Conservation (phyloP, 2,329 filamentous ascomycete species). For the Aspergillus jensenii region DNA sequence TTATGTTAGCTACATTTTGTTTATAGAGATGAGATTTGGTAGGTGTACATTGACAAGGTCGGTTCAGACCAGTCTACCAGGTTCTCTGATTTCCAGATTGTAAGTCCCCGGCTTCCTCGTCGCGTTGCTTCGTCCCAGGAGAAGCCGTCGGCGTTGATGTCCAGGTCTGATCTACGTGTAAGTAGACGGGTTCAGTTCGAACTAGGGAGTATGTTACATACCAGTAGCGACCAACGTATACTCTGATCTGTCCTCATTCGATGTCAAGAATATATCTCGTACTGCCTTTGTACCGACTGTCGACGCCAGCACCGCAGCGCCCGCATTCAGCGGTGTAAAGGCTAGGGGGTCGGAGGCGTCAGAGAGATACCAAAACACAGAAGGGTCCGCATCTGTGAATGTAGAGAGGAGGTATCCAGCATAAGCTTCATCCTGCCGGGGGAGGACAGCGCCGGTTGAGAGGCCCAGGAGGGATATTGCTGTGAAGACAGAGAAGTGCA, state of each 20-base stretch:
- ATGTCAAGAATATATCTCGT: conserved; percentile 3
- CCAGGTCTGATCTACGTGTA: background rate
- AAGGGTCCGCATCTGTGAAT: conserved; percentile 1
- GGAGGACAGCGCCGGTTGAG: background rate
- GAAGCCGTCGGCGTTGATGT: conserved; percentile 8
- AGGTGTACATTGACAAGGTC: background rate
- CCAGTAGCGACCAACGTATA: conserved; percentile 4
- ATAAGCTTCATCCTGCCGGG: background rate
- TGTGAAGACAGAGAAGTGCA: background rate
- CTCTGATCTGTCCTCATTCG: background rate
- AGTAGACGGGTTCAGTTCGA: background rate
- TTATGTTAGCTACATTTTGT: background rate
- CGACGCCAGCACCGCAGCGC: background rate
- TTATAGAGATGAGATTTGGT: background rate
- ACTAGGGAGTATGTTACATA: background rate
- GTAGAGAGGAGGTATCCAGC: conserved; percentile 8
- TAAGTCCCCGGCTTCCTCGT: background rate
- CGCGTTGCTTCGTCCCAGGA: conserved; percentile 7
- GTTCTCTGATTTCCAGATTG: background rate
- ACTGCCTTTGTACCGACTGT: background rate
- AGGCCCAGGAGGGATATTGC: background rate
- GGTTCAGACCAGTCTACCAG: conserved; percentile 5
- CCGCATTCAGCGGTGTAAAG: conserved; percentile 3
- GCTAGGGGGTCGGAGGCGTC: background rate
- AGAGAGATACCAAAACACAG: conserved; percentile 6